These are phyloP conservation scores for Russula lepida DNA, from an alignment of 768 basidiomycete genomes.

Conservation along the genomic window DNA sequence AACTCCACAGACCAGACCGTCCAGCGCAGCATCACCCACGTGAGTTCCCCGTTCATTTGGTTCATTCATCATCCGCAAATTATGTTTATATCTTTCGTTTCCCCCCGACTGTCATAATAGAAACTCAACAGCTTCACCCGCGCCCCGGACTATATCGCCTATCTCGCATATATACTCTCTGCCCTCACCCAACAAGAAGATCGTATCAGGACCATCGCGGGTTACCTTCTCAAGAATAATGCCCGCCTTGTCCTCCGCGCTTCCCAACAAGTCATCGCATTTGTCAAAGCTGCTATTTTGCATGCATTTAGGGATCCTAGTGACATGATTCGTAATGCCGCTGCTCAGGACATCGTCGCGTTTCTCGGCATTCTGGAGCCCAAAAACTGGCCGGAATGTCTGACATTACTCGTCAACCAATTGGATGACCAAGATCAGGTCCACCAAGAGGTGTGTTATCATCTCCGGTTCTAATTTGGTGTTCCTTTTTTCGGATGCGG, in stretches of 20 bases:
- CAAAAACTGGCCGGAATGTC: slow-evolving; percentile 90
- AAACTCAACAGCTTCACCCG: slow-evolving; percentile 84
- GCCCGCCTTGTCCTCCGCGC: slow-evolving; percentile 67
- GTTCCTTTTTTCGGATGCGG: neutral
- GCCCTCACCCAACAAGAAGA: slow-evolving; percentile 77
- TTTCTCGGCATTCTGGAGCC: slow-evolving; percentile 85
- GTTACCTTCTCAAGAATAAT: slow-evolving; percentile 96
- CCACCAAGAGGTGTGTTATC: slow-evolving; percentile 70
- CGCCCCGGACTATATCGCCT: slow-evolving; percentile 89
- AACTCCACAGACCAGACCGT: slow-evolving; percentile 58
- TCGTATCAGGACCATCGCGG: slow-evolving; percentile 90
- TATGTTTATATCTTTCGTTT: slow-evolving; percentile 17
- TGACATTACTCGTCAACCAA: slow-evolving; percentile 73
- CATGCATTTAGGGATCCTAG: slow-evolving; percentile 75
- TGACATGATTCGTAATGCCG: slow-evolving; percentile 87
- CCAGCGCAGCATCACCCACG: slow-evolving; percentile 79
- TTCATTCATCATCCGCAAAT: slow-evolving; percentile 21
- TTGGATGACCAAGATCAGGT: slow-evolving; percentile 68
- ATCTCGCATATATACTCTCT: slow-evolving; percentile 90
- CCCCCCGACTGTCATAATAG: slow-evolving; percentile 30
- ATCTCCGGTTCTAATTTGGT: neutral
- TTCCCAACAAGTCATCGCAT: slow-evolving; percentile 55
- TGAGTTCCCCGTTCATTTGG: slow-evolving; percentile 31
- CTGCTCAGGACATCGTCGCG: slow-evolving; percentile 86
- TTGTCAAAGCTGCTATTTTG: slow-evolving; percentile 68